Evolutionary conservation across 139 green algal species (phyloP).

Genomic region (Asterochloris erici): DNA sequence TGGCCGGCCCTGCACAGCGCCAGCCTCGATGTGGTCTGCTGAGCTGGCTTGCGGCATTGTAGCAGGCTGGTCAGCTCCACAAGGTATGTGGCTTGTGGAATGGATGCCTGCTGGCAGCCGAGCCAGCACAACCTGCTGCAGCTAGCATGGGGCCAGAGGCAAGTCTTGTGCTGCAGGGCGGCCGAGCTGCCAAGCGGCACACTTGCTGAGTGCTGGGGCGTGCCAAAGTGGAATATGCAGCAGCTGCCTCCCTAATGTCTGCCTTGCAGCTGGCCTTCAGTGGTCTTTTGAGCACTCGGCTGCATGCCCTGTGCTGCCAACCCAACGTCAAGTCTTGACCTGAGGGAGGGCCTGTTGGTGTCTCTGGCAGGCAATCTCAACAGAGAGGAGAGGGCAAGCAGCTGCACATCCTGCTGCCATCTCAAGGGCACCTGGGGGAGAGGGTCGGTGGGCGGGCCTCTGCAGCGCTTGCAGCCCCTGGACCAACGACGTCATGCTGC

Average conservation of each 20-base stretch:
- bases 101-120: neutral
- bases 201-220: neutral
- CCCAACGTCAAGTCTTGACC: no score
- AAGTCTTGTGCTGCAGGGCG: neutral
- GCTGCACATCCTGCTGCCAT: no score
- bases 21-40: no score
- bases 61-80: no score
- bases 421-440: no score
- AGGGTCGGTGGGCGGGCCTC: no score
- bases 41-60: no score
- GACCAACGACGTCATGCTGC: no score
- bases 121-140: neutral
- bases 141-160: neutral
- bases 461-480: no score
- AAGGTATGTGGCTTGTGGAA: neutral
- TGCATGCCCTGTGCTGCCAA: neutral
- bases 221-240: neutral
- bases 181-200: neutral
- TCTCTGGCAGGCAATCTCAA: no score
- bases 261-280: slow-evolving; percentile 1
- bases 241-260: neutral
- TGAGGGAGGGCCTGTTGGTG: no score
- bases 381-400: no score
- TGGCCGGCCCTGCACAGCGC: neutral
- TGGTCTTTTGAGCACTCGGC: neutral